Evolutionary conservation across 352 stramenopile species (phyloP), one percentile per base, ranked within the genome.

Genomic region (Pseudoperonospora humuli): DNA sequence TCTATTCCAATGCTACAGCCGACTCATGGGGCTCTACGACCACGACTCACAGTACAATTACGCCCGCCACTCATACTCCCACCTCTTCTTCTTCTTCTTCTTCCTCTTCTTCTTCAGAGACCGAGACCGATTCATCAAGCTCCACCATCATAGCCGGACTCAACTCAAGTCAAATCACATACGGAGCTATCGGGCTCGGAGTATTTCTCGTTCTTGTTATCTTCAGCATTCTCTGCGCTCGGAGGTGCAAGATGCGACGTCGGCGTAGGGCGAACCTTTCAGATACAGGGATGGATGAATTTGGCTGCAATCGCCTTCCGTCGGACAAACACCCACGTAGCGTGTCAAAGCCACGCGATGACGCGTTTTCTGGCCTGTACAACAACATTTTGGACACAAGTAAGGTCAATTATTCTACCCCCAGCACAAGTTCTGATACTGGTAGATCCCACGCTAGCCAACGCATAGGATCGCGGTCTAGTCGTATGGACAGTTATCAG

Each of bases 341-440:
- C 11, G 44, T 71, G 32, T 74, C 54, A 28, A 64, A 82, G 56
- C 55, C 48, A 15, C 57, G 64, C 9, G 62, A 75, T 17, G 67
- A 77, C 13, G 42, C 45, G n/a, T 61, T 61, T 15, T 19, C 51
- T 5, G 51, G 61, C 10, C 61, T 58, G 46, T 86, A 80, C 64
- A 73, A 67, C 45, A 77, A 72, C 51, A 55, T 67, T 7, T 50
- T 75, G 11, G 60, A 77, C 47, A 76, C 66, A 25, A 75, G 52
- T 48, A 86, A 84, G 41, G 53, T 62, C 32, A 65, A 54, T 36
- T 65, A 51, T 8, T 13, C 36, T 24, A 23, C 28, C 5, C 27
- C 33, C 24, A 56, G 33, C 44, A 41, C 49, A 27, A 56, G 42
- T 45, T 3, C 34, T 17, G 35, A 32, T 21, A 29, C 42, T 32